These are phyloP conservation scores for Lentinula boryana DNA, from an alignment of 768 basidiomycete genomes.

Conservation along the genomic window DNA sequence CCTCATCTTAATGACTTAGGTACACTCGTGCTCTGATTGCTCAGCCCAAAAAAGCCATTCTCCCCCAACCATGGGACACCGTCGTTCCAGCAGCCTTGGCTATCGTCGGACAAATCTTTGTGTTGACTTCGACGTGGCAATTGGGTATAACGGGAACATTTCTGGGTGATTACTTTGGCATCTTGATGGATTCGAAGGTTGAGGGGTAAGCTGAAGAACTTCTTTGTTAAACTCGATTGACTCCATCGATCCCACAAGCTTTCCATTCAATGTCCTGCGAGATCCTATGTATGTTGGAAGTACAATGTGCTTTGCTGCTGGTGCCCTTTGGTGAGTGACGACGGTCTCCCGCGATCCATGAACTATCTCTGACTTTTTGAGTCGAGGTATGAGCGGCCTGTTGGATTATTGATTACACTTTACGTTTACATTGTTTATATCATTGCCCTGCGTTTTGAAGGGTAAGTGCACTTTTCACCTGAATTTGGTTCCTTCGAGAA, in stretches of 20 bases:
- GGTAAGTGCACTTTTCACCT: slow-evolving; percentile 43
- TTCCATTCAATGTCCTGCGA: slow-evolving; percentile 90
- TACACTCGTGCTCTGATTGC: slow-evolving; percentile 70
- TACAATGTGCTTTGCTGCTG: slow-evolving; percentile 83
- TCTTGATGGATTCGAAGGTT: slow-evolving; percentile 84
- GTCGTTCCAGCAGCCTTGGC: slow-evolving; percentile 59
- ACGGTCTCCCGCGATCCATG: neutral
- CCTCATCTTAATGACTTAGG: slow-evolving; percentile 29
- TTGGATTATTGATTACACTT: slow-evolving; percentile 71
- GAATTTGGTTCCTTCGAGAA: neutral
- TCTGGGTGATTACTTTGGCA: slow-evolving; percentile 81
- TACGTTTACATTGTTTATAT: slow-evolving; percentile 83
- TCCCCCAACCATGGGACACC: slow-evolving; percentile 61
- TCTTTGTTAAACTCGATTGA: neutral
- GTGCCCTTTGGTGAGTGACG: slow-evolving; percentile 72
- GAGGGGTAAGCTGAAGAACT: slow-evolving; percentile 44
- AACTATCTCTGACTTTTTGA: neutral
- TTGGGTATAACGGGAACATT: slow-evolving; percentile 94
- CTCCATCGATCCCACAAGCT: slow-evolving; percentile 28
- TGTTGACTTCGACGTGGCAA: slow-evolving; percentile 83
- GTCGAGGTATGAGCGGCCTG: slow-evolving; percentile 77
- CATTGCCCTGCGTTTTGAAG: slow-evolving; percentile 84
- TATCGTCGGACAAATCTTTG: slow-evolving; percentile 73
- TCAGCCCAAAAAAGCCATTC: slow-evolving; percentile 64
- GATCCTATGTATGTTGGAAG: slow-evolving; percentile 98